These are phyloP conservation scores for Neospermospora avenae DNA, from an alignment of 2,329 filamentous ascomycete species.

Conservation along the genomic window DNA sequence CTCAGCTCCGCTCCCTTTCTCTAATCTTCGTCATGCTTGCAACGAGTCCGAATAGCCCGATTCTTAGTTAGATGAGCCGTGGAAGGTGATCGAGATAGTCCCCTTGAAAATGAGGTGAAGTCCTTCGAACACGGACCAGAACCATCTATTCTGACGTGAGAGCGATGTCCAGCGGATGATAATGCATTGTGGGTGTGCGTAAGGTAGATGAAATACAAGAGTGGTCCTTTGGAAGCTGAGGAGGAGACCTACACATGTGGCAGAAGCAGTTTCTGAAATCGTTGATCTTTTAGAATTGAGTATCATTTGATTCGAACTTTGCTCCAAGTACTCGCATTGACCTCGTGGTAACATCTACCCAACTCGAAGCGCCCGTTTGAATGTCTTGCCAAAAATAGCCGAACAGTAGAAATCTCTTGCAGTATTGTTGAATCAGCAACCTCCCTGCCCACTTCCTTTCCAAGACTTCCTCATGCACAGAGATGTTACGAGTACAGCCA, in stretches of 20 bases:
- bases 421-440: slow-evolving; percentile 1
- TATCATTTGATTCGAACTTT: background rate
- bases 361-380: background rate
- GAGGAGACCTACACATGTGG: background rate
- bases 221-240: background rate
- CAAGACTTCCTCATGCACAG: background rate
- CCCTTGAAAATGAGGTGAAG: too few relatives aligned
- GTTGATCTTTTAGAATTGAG: background rate
- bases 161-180: background rate
- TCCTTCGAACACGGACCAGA: too few relatives aligned
- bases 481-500: background rate
- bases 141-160: background rate
- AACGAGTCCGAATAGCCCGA: too few relatives aligned
- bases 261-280: background rate
- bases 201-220: background rate
- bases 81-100: too few relatives aligned
- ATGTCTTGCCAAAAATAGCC: slow-evolving; percentile 1
- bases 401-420: background rate
- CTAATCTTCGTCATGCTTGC: too few relatives aligned
- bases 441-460: slow-evolving; percentile 4
- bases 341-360: background rate
- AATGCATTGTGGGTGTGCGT: background rate
- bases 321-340: background rate
- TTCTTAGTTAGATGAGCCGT: too few relatives aligned
- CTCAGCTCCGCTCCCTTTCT: too few relatives aligned